These are phyloP conservation scores for Eucalyptus pumila DNA, from an alignment of 345 rosid genomes.

Conservation along the genomic window DNA sequence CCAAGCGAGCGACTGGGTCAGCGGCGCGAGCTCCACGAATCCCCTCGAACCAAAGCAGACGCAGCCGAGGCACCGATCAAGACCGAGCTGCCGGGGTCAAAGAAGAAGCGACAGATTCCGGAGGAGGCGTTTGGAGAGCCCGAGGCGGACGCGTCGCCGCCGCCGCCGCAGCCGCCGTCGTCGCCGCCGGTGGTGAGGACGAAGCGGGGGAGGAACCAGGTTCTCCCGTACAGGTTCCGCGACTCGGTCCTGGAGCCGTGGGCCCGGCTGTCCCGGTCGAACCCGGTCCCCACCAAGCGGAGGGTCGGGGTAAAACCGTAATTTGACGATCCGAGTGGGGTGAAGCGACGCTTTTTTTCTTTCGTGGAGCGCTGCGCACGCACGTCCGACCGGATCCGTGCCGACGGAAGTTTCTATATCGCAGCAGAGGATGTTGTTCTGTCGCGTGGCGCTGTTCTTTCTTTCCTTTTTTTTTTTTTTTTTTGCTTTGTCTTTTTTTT, in stretches of 20 bases:
- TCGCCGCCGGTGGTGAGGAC: slow-evolving; percentile 16
- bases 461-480: neutral
- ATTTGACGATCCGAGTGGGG: neutral
- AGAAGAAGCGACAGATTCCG: neutral
- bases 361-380: neutral
- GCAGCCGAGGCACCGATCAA: neutral
- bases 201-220: slow-evolving; percentile 28
- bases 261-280: neutral
- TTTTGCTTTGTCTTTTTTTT: neutral
- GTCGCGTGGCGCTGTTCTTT: neutral
- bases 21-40: neutral
- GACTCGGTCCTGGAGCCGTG: slow-evolving; percentile 30
- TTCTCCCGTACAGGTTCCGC: slow-evolving; percentile 27
- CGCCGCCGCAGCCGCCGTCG: slow-evolving; percentile 2
- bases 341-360: neutral
- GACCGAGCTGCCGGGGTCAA: neutral
- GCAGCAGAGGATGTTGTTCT: neutral
- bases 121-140: neutral
- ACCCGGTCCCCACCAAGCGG: neutral
- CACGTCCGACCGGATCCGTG: neutral
- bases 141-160: neutral
- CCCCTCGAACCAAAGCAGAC: neutral
- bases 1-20: neutral
- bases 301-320: neutral
- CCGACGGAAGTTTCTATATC: neutral